Evolutionary conservation across 352 stramenopile species (phyloP).

Genomic region (Phytophthora podocarpi): DNA sequence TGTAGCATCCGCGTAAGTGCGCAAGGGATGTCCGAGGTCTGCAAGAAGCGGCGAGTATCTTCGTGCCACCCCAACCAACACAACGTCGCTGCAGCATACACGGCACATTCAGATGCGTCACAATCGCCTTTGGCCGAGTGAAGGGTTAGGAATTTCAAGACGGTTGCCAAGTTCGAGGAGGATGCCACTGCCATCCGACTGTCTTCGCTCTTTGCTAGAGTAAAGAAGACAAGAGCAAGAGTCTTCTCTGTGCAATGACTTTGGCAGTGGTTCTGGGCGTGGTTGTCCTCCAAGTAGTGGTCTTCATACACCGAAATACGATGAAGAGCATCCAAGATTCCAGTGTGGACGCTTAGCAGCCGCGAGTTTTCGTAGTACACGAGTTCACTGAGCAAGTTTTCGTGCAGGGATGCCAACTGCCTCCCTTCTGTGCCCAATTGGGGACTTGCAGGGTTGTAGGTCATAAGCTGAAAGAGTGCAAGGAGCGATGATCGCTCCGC

Average conservation of each 20-base stretch:
- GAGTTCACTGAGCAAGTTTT: constrained; percentile 55
- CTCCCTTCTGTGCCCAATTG: neutral
- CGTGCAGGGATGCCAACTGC: constrained; percentile 30
- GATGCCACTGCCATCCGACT: constrained; percentile 52
- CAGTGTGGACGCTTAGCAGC: constrained; percentile 52
- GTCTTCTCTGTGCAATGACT: constrained; percentile 26
- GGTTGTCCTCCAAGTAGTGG: neutral
- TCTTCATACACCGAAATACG: constrained; percentile 29
- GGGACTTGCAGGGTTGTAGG: constrained; percentile 1
- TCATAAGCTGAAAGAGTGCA: constrained; percentile 60
- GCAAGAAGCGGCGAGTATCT: constrained; percentile 38
- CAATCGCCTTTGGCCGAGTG: constrained; percentile 36
- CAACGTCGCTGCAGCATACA: constrained; percentile 53
- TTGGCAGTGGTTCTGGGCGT: neutral
- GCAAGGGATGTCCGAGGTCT: constrained; percentile 38
- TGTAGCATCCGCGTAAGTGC: constrained; percentile 46
- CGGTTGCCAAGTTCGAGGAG: constrained; percentile 35
- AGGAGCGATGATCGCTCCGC: constrained; percentile 48
- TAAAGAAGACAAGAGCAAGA: constrained; percentile 61
- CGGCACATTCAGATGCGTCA: constrained; percentile 28
- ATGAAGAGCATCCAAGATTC: constrained; percentile 56
- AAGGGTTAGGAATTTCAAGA: constrained; percentile 41
- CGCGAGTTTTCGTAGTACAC: constrained; percentile 63
- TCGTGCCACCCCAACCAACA: constrained; percentile 72
- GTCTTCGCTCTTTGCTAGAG: constrained; percentile 49